A percentile compares a stretch with the other conserved stretches of the same genome.
phyloP scores from a whole-genome alignment of 768 basidiomycete genomes.

The Macrolepiota albuminosa region DNA sequence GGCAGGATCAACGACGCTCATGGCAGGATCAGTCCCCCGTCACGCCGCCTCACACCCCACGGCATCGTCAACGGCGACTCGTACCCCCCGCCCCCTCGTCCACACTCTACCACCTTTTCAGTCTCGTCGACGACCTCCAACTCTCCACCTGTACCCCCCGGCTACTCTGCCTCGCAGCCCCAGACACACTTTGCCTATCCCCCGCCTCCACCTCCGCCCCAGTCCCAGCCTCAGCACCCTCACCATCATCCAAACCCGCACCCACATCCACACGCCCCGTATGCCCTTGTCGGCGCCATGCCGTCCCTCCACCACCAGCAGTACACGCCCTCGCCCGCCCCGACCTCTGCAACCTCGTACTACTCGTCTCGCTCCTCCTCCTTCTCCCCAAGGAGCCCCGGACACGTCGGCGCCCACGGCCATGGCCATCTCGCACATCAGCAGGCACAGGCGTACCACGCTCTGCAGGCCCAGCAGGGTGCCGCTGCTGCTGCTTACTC shows the following conservation, averaged over 20 bases:
- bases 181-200: no score
- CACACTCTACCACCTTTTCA: no score
- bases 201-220: conserved; percentile 18
- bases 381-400: conserved; percentile 12
- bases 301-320: background rate
- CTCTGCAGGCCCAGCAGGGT: no score
- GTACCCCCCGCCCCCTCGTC: no score
- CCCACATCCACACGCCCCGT: background rate
- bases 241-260: background rate
- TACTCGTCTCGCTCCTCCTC: conserved; percentile 3
- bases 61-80: background rate
- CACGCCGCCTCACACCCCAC: conserved; percentile 8
- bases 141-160: no score
- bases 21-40: conserved; percentile 5
- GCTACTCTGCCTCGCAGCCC: no score
- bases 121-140: no score
- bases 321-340: background rate
- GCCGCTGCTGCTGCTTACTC: no score
- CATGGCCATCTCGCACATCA: no score
- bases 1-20: background rate
- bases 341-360: background rate
- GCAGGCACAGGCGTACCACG: no score
- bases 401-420: background rate
- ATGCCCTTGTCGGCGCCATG: background rate
- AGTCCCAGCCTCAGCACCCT: conserved; percentile 10